Evolutionary conservation across 441 rosid species (phyloP).

Genomic region (Breynia disticha): DNA sequence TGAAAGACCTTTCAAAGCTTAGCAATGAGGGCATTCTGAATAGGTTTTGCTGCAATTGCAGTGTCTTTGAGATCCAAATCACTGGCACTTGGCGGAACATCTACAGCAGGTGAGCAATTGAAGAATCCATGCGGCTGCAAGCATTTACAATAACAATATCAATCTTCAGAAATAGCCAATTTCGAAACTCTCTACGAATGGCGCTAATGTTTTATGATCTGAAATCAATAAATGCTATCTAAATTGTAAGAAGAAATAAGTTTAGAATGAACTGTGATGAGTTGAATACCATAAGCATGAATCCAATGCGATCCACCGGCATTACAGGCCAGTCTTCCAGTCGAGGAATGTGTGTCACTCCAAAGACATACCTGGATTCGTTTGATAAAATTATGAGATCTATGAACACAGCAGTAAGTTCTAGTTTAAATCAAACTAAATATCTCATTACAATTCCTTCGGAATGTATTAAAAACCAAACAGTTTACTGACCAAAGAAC

Average conservation of each 20-base stretch:
- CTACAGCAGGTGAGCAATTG: slow-evolving; percentile 73
- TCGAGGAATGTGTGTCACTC: slow-evolving; percentile 75
- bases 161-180: not conserved
- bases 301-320: slow-evolving; percentile 87
- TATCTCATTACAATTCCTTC: too few relatives aligned
- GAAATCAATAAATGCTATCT: not conserved
- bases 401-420: not conserved
- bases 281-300: slow-evolving; percentile 59
- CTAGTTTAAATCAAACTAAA: too few relatives aligned
- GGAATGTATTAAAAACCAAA: not conserved
- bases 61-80: slow-evolving; percentile 59
- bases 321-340: slow-evolving; percentile 95
- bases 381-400: slow-evolving; percentile 15
- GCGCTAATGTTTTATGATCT: not conserved
- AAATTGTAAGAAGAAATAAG: not conserved
- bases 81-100: slow-evolving; percentile 64
- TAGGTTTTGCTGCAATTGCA: slow-evolving; percentile 38
- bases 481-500: slow-evolving; percentile 58
- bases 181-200: not conserved
- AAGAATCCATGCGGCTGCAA: slow-evolving; percentile 83
- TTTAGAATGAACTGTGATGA: not conserved
- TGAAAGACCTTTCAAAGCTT: slow-evolving; percentile 45
- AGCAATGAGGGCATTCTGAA: slow-evolving; percentile 38
- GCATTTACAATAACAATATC: not conserved
- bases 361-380: slow-evolving; percentile 71